Conservation (phyloP, 345 rosid genomes). For the Salix koriyanagi region DNA sequence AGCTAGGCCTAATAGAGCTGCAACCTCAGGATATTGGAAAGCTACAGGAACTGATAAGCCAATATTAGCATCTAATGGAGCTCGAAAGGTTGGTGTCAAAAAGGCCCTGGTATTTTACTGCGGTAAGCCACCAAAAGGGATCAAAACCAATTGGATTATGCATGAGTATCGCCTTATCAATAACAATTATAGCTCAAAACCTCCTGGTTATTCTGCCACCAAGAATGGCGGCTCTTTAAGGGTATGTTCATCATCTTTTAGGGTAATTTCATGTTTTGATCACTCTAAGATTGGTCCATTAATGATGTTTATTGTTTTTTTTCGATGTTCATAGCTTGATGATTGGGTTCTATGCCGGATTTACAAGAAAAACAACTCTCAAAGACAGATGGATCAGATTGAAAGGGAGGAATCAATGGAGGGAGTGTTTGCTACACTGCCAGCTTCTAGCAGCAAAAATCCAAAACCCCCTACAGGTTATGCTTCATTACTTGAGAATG, state of each 20-base stretch:
- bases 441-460: slow-evolving; percentile 2
- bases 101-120: slow-evolving; percentile 88
- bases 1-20: slow-evolving; percentile 91
- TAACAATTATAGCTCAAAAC: slow-evolving; percentile 24
- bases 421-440: slow-evolving; percentile 34
- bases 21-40: slow-evolving; percentile 98
- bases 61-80: slow-evolving; percentile 55
- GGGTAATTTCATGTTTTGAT: not conserved
- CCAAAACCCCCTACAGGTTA: slow-evolving; percentile 17
- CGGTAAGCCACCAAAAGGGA: slow-evolving; percentile 98
- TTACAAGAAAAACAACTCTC: slow-evolving; percentile 56
- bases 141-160: slow-evolving; percentile 98
- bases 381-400: slow-evolving; percentile 45
- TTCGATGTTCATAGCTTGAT: slow-evolving; percentile 40
- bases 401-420: slow-evolving; percentile 41
- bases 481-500: slow-evolving; percentile 44
- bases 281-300: not conserved
- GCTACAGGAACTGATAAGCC: slow-evolving; percentile 99
- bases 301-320: not conserved
- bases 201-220: slow-evolving; percentile 29
- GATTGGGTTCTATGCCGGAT: slow-evolving; percentile 79
- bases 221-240: slow-evolving; percentile 53
- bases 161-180: slow-evolving; percentile 82
- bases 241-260: slow-evolving; percentile 28
- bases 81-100: slow-evolving; percentile 78